Percentiles rank a stretch among this genome's conserved stretches.
These are phyloP conservation scores for Metschnikowia dekortorum DNA, from an alignment of 805 yeast genomes.

Conservation along the genomic window DNA sequence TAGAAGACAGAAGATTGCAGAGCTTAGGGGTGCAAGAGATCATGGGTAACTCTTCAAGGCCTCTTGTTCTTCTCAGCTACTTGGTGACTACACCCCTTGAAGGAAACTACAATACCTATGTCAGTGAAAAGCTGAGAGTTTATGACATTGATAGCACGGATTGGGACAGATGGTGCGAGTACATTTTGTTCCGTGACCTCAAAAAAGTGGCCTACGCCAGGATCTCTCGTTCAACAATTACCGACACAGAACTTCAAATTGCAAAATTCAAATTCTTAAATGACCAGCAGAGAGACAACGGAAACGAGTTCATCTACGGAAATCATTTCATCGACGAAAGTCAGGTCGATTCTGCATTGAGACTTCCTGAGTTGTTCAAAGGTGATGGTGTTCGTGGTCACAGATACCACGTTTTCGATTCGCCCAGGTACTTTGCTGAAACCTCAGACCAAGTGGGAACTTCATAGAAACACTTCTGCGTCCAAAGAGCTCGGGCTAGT, in stretches of 20 bases:
- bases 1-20: constrained; percentile 86
- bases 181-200: constrained; percentile 81
- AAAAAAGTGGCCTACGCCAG: constrained; percentile 92
- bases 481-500: neutral
- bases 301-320: constrained; percentile 44
- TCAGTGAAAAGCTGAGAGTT: constrained; percentile 79
- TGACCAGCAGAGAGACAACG: constrained; percentile 29
- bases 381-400: constrained; percentile 96
- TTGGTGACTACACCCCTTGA: constrained; percentile 81
- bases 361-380: constrained; percentile 74
- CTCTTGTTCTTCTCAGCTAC: constrained; percentile 84
- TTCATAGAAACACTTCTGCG: neutral
- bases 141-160: constrained; percentile 89
- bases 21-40: constrained; percentile 68
- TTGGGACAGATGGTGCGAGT: constrained; percentile 99
- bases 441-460: constrained; percentile 7
- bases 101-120: constrained; percentile 92
- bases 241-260: constrained; percentile 94
- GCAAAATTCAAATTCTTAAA: constrained; percentile 76
- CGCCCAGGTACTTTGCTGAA: constrained; percentile 73
- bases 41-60: constrained; percentile 79
- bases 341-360: constrained; percentile 53
- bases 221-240: constrained; percentile 85
- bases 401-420: constrained; percentile 89
- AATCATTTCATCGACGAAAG: constrained; percentile 54